Base-by-base conservation (phyloP, 2,329 filamentous ascomycete genomes). In the Zelopaecilomyces penicillatus region DNA sequence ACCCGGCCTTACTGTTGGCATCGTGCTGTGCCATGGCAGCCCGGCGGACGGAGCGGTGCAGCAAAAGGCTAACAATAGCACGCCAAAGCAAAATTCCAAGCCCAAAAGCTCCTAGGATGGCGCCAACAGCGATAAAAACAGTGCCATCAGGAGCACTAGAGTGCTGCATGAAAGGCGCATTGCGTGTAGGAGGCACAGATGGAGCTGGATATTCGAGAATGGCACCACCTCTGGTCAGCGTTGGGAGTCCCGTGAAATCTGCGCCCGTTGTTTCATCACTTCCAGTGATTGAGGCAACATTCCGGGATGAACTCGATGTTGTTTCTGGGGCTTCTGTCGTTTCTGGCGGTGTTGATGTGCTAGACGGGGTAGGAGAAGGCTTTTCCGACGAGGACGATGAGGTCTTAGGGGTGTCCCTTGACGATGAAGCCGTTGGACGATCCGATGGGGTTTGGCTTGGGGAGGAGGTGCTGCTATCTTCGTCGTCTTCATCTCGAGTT, bases 121-220 rank as follows among this genome's bases (percentile, higher is more conserved):
- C 85, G 38, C 93, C 93, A 1, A 97, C 93, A 26, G 82, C 85
- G 57, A 98, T 98, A 69, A 98, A 98, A 47, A 98, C 85, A 4
- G 91, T 96, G 44, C 93, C 93, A 58, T 97, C 86, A 3, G 93
- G 93, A 8, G 90, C 73, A 43, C 68, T 82, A 1, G 89, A 94
- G 57, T 83, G 82, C 59, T 90, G 83, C 87, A 97, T 95, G 62
- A 87, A 98, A 11, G 91, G 89, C 5, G 93, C 93, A 58, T 84
- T 79, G 34, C 78, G 74, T 3, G 87, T 95, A 28, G 89, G 85
- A 6, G 93, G 93, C 3, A 97, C 83, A 28, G 80, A 76, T 4
- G 88, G 74, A 1, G 85, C 68, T 5, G 90, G 86, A 52, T 85
- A 85, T 26, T 78, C 77, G 52, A 69, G 69, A 42, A 73, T 63